Evolutionary conservation across 169 alveolate species (phyloP).

Genomic region (Plasmodium berghei): DNA sequence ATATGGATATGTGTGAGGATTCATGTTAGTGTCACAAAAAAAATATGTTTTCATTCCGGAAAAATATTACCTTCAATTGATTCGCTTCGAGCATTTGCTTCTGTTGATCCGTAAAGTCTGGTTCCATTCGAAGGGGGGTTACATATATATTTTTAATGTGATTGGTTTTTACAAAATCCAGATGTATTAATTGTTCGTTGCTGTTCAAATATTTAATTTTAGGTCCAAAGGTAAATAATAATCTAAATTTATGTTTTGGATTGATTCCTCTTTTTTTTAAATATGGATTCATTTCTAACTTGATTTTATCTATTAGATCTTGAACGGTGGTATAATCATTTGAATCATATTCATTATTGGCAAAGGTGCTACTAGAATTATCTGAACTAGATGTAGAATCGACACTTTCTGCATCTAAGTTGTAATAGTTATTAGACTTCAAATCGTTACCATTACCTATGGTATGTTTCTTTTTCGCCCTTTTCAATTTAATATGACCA

Average conservation of each 20-base stretch:
- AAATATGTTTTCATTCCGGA: too few relatives aligned
- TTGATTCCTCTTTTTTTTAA: constrained; percentile 74
- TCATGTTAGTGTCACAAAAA: too few relatives aligned
- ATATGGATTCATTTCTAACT: constrained; percentile 74
- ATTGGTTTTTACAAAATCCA: constrained; percentile 68
- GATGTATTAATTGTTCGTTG: constrained; percentile 45
- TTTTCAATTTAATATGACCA: constrained; percentile 68
- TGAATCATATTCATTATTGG: constrained; percentile 26
- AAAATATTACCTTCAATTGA: constrained; percentile 29
- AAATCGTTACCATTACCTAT: neutral
- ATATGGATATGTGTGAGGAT: neutral
- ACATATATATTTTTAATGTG: constrained; percentile 78
- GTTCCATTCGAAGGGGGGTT: constrained; percentile 85
- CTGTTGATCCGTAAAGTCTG: constrained; percentile 83
- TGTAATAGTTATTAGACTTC: constrained; percentile 1
- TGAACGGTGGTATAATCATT: constrained; percentile 70
- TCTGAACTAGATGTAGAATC: constrained; percentile 38
- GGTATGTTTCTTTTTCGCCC: neutral
- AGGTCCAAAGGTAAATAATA: constrained; percentile 58
- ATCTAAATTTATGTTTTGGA: constrained; percentile 56
- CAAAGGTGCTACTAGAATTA: constrained; percentile 52
- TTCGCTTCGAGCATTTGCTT: constrained; percentile 64
- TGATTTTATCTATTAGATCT: constrained; percentile 73
- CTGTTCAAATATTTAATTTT: constrained; percentile 45
- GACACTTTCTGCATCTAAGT: constrained; percentile 15